phyloP scores from a whole-genome alignment of 345 rosid species.

The Clarkia xantiana region DNA sequence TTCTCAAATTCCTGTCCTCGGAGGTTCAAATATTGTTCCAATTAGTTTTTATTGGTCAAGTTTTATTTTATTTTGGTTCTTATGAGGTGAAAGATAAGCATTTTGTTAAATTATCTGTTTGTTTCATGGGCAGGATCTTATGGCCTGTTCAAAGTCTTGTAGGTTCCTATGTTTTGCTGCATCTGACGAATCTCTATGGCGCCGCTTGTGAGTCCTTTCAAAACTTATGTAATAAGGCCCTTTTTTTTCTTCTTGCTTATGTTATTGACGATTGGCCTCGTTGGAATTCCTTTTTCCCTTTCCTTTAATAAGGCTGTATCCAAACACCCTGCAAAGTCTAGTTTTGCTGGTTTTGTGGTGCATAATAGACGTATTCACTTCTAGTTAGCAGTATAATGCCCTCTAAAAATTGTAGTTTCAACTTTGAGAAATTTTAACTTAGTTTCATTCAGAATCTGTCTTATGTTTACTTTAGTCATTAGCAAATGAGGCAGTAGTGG shows the following conservation, averaged over 20 bases:
- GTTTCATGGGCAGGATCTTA: conserved; percentile 79
- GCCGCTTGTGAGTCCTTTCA: conserved; percentile 55
- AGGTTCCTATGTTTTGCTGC: conserved; percentile 63
- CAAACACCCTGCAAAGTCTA: too few relatives aligned
- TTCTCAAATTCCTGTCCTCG: conserved; percentile 84
- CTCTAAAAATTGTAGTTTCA: too few relatives aligned
- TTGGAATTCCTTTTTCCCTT: too few relatives aligned
- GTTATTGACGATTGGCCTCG: too few relatives aligned
- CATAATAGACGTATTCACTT: too few relatives aligned
- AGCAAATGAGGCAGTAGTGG: too few relatives aligned
- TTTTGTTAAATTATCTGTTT: neutral
- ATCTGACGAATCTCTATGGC: conserved; percentile 87
- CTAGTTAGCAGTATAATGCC: too few relatives aligned
- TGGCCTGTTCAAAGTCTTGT: conserved; percentile 72
- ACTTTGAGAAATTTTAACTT: too few relatives aligned
- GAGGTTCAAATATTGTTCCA: conserved; percentile 31
- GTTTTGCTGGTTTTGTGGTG: too few relatives aligned
- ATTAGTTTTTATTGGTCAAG: neutral
- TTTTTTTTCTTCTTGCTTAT: neutral
- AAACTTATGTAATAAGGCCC: neutral
- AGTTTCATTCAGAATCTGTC: too few relatives aligned
- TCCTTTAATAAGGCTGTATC: too few relatives aligned
- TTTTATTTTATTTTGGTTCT: neutral
- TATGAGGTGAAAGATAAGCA: neutral
- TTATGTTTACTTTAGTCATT: too few relatives aligned